Percentiles rank a stretch among this genome's conserved stretches.
These are phyloP conservation scores for Phaeosphaeria sp. DNA, from an alignment of 2,329 filamentous ascomycete genomes.

Conservation along the genomic window DNA sequence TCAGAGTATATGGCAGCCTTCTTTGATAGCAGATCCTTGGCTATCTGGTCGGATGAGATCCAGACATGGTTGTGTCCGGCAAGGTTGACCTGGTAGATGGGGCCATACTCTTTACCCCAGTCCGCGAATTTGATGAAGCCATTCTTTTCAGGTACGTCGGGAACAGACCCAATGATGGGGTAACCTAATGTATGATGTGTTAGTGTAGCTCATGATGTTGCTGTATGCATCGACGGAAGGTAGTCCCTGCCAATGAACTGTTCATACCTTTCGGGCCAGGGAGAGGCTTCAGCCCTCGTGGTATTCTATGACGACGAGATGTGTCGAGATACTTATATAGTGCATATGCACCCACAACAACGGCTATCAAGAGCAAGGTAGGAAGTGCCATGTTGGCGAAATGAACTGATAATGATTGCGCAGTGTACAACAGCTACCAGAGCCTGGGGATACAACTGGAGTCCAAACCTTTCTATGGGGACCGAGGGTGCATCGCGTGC, in stretches of 20 bases:
- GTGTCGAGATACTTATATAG: conserved; percentile 37
- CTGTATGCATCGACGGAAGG: conserved; percentile 1
- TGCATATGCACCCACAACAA: conserved; percentile 31
- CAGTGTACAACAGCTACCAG: conserved; percentile 11
- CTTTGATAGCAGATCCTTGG: conserved; percentile 53
- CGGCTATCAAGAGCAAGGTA: conserved; percentile 34
- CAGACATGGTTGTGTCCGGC: conserved; percentile 55
- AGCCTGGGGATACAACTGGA: conserved; percentile 14
- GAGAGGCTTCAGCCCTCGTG: conserved; percentile 45
- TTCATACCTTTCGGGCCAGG: conserved; percentile 51
- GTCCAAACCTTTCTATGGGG: conserved; percentile 14
- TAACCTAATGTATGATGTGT: conserved; percentile 42
- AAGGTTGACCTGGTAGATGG: conserved; percentile 55
- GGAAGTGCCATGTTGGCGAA: conserved; percentile 39
- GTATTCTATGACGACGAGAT: conserved; percentile 37
- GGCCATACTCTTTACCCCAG: conserved; percentile 54
- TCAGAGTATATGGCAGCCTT: conserved; percentile 56
- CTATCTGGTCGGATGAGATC: conserved; percentile 53
- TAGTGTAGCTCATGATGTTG: conserved; percentile 6
- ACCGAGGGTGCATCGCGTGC: conserved; percentile 15
- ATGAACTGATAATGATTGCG: conserved; percentile 6
- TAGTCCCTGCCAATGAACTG: conserved; percentile 4
- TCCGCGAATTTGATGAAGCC: conserved; percentile 55
- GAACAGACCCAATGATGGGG: conserved; percentile 52
- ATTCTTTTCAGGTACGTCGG: conserved; percentile 53